These are phyloP conservation scores for Casuarina equisetifolia DNA, from an alignment of 306 rosid species.

Conservation along the genomic window DNA sequence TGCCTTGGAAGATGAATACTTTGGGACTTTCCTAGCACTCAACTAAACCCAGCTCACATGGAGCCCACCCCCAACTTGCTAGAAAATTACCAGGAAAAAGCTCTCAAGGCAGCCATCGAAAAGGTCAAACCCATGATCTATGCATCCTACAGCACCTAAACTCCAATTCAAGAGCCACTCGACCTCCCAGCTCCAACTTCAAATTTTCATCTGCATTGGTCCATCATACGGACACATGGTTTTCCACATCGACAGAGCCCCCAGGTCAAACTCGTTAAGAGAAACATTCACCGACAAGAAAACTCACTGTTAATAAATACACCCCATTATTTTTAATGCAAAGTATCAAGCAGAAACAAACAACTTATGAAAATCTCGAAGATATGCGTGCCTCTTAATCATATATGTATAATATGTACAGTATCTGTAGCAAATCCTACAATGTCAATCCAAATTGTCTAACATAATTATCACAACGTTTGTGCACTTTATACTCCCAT, in stretches of 20 bases:
- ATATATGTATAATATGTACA: no score
- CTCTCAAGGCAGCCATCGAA: neutral
- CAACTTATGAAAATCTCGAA: no score
- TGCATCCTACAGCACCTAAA: neutral
- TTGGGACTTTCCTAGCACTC: neutral
- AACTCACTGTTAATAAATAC: neutral
- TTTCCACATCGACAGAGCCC: neutral
- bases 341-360: neutral
- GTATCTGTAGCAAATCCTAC: neutral
- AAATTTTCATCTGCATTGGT: neutral
- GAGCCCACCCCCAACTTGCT: neutral
- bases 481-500: neutral
- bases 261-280: neutral
- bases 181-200: neutral
- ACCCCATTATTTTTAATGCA: neutral
- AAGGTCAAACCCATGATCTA: neutral
- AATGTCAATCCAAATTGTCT: neutral
- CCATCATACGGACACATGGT: neutral
- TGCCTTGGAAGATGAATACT: neutral
- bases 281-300: neutral
- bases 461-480: neutral
- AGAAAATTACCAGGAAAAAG: neutral
- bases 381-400: no score
- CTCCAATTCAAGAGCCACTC: constrained; percentile 4
- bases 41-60: neutral